phyloP scores from a whole-genome alignment of 148 eudicot species.

The Rhododendron ferrugineum region DNA sequence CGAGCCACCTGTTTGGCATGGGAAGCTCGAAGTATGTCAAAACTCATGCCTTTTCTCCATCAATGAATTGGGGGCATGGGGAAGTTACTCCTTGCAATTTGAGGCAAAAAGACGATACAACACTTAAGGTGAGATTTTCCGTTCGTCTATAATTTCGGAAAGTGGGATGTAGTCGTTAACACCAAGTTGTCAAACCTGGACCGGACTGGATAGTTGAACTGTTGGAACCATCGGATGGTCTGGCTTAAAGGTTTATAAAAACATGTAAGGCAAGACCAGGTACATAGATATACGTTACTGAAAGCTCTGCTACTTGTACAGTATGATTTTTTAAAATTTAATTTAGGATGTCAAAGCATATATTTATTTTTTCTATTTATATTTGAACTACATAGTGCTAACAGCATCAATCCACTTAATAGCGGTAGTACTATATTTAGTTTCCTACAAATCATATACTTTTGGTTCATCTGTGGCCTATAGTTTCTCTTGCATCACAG shows the following conservation, averaged over 20 bases:
- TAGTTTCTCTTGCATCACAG: not conserved
- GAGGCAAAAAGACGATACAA: conserved; percentile 16
- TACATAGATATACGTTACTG: not conserved
- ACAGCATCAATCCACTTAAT: not conserved
- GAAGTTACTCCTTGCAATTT: conserved; percentile 15
- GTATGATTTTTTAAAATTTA: not conserved
- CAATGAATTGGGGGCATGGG: conserved; percentile 18
- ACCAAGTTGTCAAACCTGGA: conserved; percentile 10
- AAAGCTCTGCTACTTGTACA: not conserved
- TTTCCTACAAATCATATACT: not conserved
- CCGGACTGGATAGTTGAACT: conserved; percentile 2
- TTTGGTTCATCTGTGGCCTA: not conserved
- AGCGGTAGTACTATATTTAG: not conserved
- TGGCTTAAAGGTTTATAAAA: not conserved
- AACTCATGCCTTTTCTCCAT: conserved; percentile 30
- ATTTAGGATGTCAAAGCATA: not conserved
- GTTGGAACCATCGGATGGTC: conserved; percentile 9
- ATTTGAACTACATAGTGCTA: not conserved
- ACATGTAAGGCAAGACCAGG: conserved; percentile 6
- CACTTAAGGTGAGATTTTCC: conserved; percentile 48
- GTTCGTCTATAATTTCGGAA: not conserved
- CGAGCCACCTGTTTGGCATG: conserved; percentile 24
- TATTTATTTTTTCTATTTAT: not conserved
- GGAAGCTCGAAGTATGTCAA: conserved; percentile 28
- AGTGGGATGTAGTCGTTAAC: not conserved